Percentiles rank a stretch among this genome's conserved stretches.
phyloP scores from a whole-genome alignment of 441 rosid genomes.

The Raphanus hybrid region DNA sequence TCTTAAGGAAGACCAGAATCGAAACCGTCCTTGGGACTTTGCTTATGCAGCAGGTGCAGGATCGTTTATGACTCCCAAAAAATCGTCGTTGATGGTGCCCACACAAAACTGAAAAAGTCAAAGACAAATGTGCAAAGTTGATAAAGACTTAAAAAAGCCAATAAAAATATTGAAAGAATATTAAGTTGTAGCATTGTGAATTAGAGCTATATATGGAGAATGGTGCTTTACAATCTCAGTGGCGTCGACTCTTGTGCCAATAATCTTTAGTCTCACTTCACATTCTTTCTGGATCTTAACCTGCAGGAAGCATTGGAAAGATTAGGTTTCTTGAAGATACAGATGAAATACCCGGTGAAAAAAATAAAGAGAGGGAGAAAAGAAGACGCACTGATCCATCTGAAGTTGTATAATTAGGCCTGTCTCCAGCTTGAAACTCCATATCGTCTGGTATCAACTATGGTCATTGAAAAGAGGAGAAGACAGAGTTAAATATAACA shows the following conservation, averaged over 20 bases:
- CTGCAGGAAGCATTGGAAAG: conserved; percentile 44
- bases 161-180: too few species aligned
- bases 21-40: conserved; percentile 15
- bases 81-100: conserved; percentile 95
- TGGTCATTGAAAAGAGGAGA: conserved; percentile 12
- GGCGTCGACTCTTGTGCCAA: conserved; percentile 94
- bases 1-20: conserved; percentile 12
- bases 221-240: conserved; percentile 73
- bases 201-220: too few species aligned
- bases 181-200: too few species aligned
- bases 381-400: conserved; percentile 78
- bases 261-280: conserved; percentile 91
- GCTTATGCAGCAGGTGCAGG: conserved; percentile 64
- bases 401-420: conserved; percentile 88
- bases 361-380: background rate
- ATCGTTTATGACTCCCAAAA: conserved; percentile 95
- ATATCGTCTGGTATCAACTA: conserved; percentile 96
- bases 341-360: background rate
- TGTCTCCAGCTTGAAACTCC: conserved; percentile 95
- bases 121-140: background rate
- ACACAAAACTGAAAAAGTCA: conserved; percentile 78
- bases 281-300: conserved; percentile 94
- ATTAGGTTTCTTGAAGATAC: conserved; percentile 21
- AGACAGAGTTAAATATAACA: background rate
- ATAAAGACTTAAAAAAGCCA: background rate